A percentile compares a stretch with the other conserved stretches of the same genome.
Conservation (phyloP, 2,329 filamentous ascomycete species). For the Lachnellula arida region DNA sequence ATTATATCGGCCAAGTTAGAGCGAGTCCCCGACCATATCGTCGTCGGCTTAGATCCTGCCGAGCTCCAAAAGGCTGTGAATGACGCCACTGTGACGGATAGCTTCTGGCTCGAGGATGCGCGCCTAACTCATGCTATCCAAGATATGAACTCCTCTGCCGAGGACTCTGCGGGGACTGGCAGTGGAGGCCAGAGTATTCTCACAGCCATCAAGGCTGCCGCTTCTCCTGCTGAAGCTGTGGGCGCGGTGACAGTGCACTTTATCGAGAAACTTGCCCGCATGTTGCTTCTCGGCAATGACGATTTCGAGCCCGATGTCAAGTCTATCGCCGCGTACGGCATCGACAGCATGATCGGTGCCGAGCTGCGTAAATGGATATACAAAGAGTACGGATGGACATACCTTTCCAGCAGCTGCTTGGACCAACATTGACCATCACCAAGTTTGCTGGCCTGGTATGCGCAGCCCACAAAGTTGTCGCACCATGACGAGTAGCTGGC, state of each 20-base stretch:
- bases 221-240: slow-evolving; percentile 13
- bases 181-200: neutral
- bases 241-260: slow-evolving; percentile 35
- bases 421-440: slow-evolving; percentile 24
- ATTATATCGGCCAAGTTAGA: slow-evolving; percentile 9
- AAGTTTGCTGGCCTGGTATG: neutral
- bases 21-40: slow-evolving; percentile 13
- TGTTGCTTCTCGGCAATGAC: slow-evolving; percentile 42
- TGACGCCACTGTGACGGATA: slow-evolving; percentile 3
- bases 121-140: neutral
- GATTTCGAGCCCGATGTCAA: slow-evolving; percentile 40
- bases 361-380: slow-evolving; percentile 31
- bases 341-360: slow-evolving; percentile 24
- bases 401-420: slow-evolving; percentile 36
- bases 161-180: neutral
- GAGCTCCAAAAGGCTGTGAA: neutral
- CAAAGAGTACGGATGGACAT: slow-evolving; percentile 36
- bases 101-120: slow-evolving; percentile 24
- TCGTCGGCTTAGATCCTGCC: slow-evolving; percentile 28
- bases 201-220: neutral
- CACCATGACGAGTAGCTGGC: no score
- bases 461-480: no score
- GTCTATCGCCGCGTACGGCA: slow-evolving; percentile 40
- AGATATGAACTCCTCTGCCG: slow-evolving; percentile 10
- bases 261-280: slow-evolving; percentile 41